phyloP scores from a whole-genome alignment of 768 basidiomycete genomes.

The Hydnum rufescens region DNA sequence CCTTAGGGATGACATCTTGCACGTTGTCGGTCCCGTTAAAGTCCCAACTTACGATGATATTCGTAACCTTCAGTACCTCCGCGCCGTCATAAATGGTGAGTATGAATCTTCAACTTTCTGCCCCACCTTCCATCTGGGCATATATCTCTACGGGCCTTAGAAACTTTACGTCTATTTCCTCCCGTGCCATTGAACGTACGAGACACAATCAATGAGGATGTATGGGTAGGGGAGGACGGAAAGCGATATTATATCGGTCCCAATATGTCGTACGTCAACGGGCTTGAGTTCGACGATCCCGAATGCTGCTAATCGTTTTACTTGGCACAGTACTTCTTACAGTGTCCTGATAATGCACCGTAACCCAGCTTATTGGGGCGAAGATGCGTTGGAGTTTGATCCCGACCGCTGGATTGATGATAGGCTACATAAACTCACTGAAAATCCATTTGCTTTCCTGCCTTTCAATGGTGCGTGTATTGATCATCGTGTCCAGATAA shows the following conservation, averaged over 20 bases:
- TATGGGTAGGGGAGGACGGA: conserved; percentile 3
- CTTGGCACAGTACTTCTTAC: not conserved
- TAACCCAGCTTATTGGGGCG: conserved; percentile 48
- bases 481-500: not conserved
- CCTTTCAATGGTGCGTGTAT: conserved; percentile 35
- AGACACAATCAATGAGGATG: conserved; percentile 12
- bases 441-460: conserved; percentile 32
- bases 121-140: no score
- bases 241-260: conserved; percentile 7
- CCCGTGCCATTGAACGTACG: conserved; percentile 57
- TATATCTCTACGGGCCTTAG: conserved; percentile 17
- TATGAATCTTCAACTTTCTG: not conserved
- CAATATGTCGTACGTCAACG: conserved; percentile 5
- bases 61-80: conserved; percentile 20
- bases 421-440: conserved; percentile 16
- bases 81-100: conserved; percentile 43
- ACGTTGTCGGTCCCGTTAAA: conserved; percentile 24
- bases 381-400: conserved; percentile 56
- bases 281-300: not conserved
- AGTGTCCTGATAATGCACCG: conserved; percentile 26
- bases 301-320: not conserved
- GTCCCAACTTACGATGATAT: conserved; percentile 12
- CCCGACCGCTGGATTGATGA: conserved; percentile 60
- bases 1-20: conserved; percentile 32
- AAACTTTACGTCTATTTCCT: conserved; percentile 60